Base-by-base conservation (phyloP, 2,329 filamentous ascomycete species). In the Trematosphaeria pertusa region DNA sequence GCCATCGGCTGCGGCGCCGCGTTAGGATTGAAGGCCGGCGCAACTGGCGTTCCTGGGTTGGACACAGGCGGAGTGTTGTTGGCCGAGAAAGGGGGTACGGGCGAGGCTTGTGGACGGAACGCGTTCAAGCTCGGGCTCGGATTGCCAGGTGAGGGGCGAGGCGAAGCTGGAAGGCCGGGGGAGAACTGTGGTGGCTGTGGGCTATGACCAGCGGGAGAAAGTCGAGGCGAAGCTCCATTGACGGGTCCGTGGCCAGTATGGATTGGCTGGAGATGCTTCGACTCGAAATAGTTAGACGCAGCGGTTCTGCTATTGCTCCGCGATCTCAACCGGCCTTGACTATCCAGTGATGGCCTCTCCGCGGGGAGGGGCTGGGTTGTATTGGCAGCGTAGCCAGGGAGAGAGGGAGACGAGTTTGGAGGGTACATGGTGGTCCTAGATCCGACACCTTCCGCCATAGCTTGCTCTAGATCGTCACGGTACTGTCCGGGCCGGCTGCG, bases 11-110 rank as follows among this genome's bases (percentile, higher is more conserved):
- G 69, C 10, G 36, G 59, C 43, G 49, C 56, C 46, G 43, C 47
- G 47, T 62, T 61, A 8, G 63, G 45, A 19, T 65, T 62, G 52
- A 71, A 71, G 9, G 61, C 62, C 9, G 72, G 53, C 12, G 68
- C 62, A 15, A 71, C 65, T 4, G 75, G 75, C 5, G 75, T 76
- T 14, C 74, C 73, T 2, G 74, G 61, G 10, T 76, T 73, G 3
- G 75, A 76, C 11, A 83, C 60, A 4, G 79, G 81, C 19, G 82
- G 81, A 2, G 82, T 84, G 21, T 79, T 74, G 47, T 76, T 80
- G 24, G 76, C 76, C 4, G 78, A 76, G 54, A 78, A 80, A 2
- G 78, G 75, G 35, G 76, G 71, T 26, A 74, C 67, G 14, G 75
- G 76, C 4, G 76, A 77, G 5, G 75, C 69, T 14, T 76, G 72